These are phyloP conservation scores for Mycosphaerelloides madeirae DNA, from an alignment of 2,329 filamentous ascomycete species.

Conservation along the genomic window DNA sequence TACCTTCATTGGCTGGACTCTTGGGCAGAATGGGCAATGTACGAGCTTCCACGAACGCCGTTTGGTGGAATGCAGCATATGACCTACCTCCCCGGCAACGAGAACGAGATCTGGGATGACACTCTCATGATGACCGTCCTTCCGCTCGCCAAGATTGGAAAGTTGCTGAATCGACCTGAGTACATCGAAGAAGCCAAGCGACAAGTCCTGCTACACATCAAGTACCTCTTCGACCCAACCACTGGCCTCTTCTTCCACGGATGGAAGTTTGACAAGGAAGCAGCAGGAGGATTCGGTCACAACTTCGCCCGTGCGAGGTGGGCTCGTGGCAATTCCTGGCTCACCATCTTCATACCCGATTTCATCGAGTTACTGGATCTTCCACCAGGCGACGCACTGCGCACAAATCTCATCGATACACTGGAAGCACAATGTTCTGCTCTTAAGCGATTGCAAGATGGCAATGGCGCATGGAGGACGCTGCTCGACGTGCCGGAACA, in stretches of 20 bases:
- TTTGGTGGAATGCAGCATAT: slow-evolving; percentile 71
- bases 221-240: slow-evolving; percentile 69
- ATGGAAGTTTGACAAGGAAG: slow-evolving; percentile 67
- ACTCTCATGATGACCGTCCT: slow-evolving; percentile 85
- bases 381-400: slow-evolving; percentile 55
- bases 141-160: slow-evolving; percentile 73
- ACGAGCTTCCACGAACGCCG: slow-evolving; percentile 66
- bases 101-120: slow-evolving; percentile 77
- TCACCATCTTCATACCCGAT: slow-evolving; percentile 79
- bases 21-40: slow-evolving; percentile 80
- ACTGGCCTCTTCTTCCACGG: slow-evolving; percentile 77
- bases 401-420: slow-evolving; percentile 56
- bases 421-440: slow-evolving; percentile 66
- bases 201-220: slow-evolving; percentile 72
- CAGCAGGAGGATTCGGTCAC: slow-evolving; percentile 47
- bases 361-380: slow-evolving; percentile 69
- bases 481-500: slow-evolving; percentile 62
- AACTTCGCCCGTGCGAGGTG: slow-evolving; percentile 54
- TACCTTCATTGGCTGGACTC: slow-evolving; percentile 73
- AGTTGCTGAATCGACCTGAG: slow-evolving; percentile 62
- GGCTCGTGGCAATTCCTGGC: slow-evolving; percentile 65
- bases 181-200: slow-evolving; percentile 74
- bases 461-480: slow-evolving; percentile 66
- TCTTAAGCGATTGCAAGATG: slow-evolving; percentile 55
- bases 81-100: slow-evolving; percentile 66